Evolutionary conservation across 371 early-diverging fungal genomes (phyloP), one percentile per base, ranked within the genome.

Genomic region (Syncephalastrum sp.): DNA sequence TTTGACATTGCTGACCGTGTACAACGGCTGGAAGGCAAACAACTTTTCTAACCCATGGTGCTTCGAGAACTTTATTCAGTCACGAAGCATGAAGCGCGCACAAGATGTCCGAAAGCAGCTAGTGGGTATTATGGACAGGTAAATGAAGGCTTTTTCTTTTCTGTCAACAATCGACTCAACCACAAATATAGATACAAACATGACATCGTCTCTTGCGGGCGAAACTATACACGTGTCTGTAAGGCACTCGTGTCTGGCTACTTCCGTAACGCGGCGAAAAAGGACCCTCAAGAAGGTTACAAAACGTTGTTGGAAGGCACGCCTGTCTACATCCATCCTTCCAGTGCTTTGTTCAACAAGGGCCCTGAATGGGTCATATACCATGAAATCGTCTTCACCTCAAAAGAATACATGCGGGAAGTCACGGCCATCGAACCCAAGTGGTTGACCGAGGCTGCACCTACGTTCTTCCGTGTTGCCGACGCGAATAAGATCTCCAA

Each of bases 321-420:
- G 12, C 95, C 95, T n/a, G 96, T 96, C 15, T 91, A 91, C 60
- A 93, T 99, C 45, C 98, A 99, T 75, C 99, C 97, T 51, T 87
- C 88, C 15, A 93, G 93, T 64, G 89, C 96, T 15, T 72, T 99
- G 59, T 98, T 94, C 69, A 94, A 95, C 75, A 89, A 91, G 80
- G 91, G 90, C 50, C 98, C 99, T 38, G 96, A 97, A 79, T 99
- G 95, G 86, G 93, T 99, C 16, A 91, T 99, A 59, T 99, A 99
- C 78, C 94, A 97, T 68, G 96, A 96, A 79, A 81, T 98, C 59
- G 95, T 97, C 24, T 82, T 97, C 81, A 98, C 98, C 42, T 93
- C 93, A 6, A 95, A 93, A 74, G 98, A 99, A 77, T 98, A 97
- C 67, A 98, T 99, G 96, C 89, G 95, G 51, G 94, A 95, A 75